These are phyloP conservation scores for Diaporthe citriasiana DNA, from an alignment of 2,329 filamentous ascomycete genomes.

Conservation along the genomic window DNA sequence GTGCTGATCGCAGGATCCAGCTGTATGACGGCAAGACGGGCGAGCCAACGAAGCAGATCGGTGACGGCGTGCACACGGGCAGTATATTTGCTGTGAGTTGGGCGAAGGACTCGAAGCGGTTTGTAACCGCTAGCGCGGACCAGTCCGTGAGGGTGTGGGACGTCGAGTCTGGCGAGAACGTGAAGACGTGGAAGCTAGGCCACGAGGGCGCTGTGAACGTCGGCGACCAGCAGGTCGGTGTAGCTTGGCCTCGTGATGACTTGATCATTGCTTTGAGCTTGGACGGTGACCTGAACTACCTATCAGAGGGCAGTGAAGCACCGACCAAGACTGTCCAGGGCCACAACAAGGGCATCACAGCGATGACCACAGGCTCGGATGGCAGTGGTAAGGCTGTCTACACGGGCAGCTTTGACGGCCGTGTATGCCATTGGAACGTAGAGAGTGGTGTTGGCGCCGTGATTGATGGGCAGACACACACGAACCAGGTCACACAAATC, in stretches of 20 bases:
- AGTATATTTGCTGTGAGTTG: constrained; percentile 95
- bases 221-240: constrained; percentile 91
- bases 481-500: constrained; percentile 88
- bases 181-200: constrained; percentile 89
- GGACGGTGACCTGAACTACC: constrained; percentile 90
- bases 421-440: constrained; percentile 87
- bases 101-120: constrained; percentile 85
- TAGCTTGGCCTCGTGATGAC: constrained; percentile 91
- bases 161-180: constrained; percentile 80
- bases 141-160: constrained; percentile 98
- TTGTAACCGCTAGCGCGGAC: constrained; percentile 94
- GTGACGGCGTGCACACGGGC: constrained; percentile 88
- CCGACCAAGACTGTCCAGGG: constrained; percentile 83
- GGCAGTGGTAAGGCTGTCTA: constrained; percentile 77
- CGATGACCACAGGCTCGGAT: constrained; percentile 72
- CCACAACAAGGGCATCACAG: constrained; percentile 92
- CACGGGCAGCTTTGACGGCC: constrained; percentile 94
- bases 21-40: constrained; percentile 97
- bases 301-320: constrained; percentile 77
- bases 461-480: constrained; percentile 85
- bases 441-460: constrained; percentile 75
- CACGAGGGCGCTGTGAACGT: constrained; percentile 79
- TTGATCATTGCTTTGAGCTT: constrained; percentile 92
- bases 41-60: constrained; percentile 82
- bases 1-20: constrained; percentile 93